Base-by-base conservation (phyloP, 352 stramenopile species). In the Globisporangium irregulare region DNA sequence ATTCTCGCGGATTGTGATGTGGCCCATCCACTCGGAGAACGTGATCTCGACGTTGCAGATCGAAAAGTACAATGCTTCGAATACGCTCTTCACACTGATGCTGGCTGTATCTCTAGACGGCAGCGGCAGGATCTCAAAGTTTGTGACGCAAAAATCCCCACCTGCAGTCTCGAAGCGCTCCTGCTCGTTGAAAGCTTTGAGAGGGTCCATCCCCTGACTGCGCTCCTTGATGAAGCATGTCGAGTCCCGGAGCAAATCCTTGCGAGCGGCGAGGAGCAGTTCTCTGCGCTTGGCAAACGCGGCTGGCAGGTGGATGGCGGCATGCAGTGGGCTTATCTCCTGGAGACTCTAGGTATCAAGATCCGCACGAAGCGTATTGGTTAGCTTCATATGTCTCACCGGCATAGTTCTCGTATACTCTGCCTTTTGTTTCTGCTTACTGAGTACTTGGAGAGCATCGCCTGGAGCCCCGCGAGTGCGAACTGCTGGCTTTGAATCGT, bases 1-100 rank as follows among this genome's bases (percentile, higher is more conserved):
- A 36, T 67, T 67, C 50, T 67, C 62, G 22, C 50, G 54, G 14
- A 67, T 18, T 1, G 62, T 67, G 22, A 67, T 60, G 62, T 60
- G 62, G 22, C 62, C 54, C 20, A 59, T 36, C 50, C 50, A 61
- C 64, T 90, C 81, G 9, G 81, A 84, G 61, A 87, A 80, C 58
- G 76, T 86, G 72, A 90, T 86, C 70, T 90, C 81, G 8, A 82
- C 61, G 55, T 87, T 88, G 38, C 73, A 74, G 18, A 73, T 72
- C 32, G 73, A 76, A 10, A 76, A 75, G 38, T 68, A 70, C 10
- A 84, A 62, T 15, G 81, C 73, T 9, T 82, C 70, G 34, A 79
- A 69, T 1, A 82, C 67, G 9, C 73, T 69, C 29, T 72, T 67
- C 38, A 87, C 70, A 0, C 71, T 72, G 0, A 73, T 60, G 22